Evolutionary conservation across 257 asterid genomes (phyloP), one percentile per base, ranked within the genome.

Genomic region (Petunia axillaris): DNA sequence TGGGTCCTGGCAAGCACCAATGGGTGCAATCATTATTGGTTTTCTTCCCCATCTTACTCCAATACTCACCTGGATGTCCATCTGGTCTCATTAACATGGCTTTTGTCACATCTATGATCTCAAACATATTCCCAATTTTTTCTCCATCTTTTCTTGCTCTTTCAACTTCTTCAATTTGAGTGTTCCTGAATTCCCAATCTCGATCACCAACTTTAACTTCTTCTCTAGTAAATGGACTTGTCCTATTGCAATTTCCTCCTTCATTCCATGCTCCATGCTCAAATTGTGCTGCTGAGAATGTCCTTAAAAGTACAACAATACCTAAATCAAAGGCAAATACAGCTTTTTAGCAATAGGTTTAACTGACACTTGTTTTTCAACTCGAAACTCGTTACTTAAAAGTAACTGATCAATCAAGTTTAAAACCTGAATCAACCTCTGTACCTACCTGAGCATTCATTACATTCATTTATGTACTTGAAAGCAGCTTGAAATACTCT

Each of bases 1-100:
- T 81, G 0, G 91, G 90, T 8, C 93, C 93, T 1, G 91, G 93
- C 71, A 86, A 59, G 66, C 91, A 88, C 91, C 91, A 89, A 50
- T 86, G 93, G 4, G 86, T 71, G 75, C 93, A 89, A 43, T 90
- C 94, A 64, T 82, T 90, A n/a, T 80, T 86, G 3, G 88, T 88
- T 38, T 83, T 82, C 85, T 70, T 85, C 85, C 85, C 82, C 54
- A 73, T 73, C 39, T 82, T 83, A 0, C 88, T 84, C 85, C 90
- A 84, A 57, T 82, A 64, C 4, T 80, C 46, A 6, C 86, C 90
- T 2, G 90, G 92, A 79, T 86, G 92, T 5, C 83, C 91, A 63
- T 89, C 92, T 0, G 89, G 80, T 79, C 91, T 85, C 89, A 84
- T 83, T 15, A 79, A 54, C 91, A 87, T 89, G 15, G 85, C 86